phyloP scores from a whole-genome alignment of 495 filamentous ascomycete genomes.

The Cenococcum geophilum region DNA sequence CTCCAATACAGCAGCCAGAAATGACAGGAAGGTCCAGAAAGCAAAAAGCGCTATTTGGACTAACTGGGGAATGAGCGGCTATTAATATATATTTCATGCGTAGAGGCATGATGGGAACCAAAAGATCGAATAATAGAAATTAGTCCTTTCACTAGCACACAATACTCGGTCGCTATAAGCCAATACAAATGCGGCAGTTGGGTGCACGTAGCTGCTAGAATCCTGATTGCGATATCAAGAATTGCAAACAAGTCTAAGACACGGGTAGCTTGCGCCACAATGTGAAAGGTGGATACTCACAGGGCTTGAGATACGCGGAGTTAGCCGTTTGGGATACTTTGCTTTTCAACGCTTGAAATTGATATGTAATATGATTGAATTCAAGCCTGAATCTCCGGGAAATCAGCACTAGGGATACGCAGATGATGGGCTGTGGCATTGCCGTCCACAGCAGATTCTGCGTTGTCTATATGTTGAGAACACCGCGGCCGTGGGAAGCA shows the following conservation, averaged over 20 bases:
- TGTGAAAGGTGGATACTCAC: slow-evolving; percentile 10
- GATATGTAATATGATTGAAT: background rate
- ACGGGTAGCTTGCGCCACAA: slow-evolving; percentile 14
- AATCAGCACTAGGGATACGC: background rate
- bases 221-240: slow-evolving; percentile 11
- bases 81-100: background rate
- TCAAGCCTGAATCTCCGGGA: background rate
- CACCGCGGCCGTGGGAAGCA: background rate
- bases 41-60: background rate
- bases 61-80: background rate
- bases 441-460: background rate
- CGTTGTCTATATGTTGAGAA: background rate
- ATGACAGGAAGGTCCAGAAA: background rate
- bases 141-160: slow-evolving; percentile 22
- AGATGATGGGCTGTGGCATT: background rate
- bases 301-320: slow-evolving; percentile 7
- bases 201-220: slow-evolving; percentile 14
- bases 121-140: slow-evolving; percentile 14
- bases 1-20: background rate
- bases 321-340: background rate
- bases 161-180: slow-evolving; percentile 7
- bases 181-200: slow-evolving; percentile 21
- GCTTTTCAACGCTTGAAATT: background rate
- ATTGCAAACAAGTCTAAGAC: slow-evolving; percentile 8
- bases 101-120: background rate